Evolutionary conservation across 176 grass and related monocot genomes (phyloP).

Genomic region (Rhynchospora breviuscula): DNA sequence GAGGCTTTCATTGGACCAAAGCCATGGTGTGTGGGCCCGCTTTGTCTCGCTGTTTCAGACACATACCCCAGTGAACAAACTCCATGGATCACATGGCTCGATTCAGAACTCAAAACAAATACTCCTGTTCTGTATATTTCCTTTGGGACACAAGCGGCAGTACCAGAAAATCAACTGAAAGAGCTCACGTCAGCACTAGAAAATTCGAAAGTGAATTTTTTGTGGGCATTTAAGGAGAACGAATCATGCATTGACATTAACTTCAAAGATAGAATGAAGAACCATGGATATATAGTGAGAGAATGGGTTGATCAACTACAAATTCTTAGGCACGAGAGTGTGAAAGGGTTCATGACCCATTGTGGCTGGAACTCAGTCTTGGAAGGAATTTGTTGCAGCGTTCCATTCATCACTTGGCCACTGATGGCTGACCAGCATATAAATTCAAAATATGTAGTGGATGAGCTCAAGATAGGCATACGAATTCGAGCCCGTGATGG

Average conservation of each 20-base stretch:
- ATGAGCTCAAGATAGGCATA: slow-evolving; percentile 14
- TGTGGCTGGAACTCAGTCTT: slow-evolving; percentile 11
- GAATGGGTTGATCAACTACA: slow-evolving; percentile 20
- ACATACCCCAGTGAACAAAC: background rate
- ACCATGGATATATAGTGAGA: background rate
- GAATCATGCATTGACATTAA: background rate
- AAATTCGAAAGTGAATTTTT: background rate
- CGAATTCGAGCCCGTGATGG: slow-evolving; percentile 1
- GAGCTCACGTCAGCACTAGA: background rate
- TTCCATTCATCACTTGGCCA: background rate
- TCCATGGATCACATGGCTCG: slow-evolving; percentile 2
- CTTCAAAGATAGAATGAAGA: background rate
- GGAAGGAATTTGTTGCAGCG: slow-evolving; percentile 7
- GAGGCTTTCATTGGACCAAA: background rate
- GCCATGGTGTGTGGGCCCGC: background rate
- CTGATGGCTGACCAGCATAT: slow-evolving; percentile 12
- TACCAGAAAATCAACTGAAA: background rate
- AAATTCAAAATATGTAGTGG: slow-evolving; percentile 19
- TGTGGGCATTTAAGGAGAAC: background rate
- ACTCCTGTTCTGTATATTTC: slow-evolving; percentile 9
- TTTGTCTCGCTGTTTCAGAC: background rate
- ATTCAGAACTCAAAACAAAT: background rate
- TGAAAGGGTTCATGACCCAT: slow-evolving; percentile 11
- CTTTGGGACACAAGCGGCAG: background rate
- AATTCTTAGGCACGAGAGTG: slow-evolving; percentile 4